Base-by-base conservation (phyloP, 305 asterid species). In the Solanum hybrid region DNA sequence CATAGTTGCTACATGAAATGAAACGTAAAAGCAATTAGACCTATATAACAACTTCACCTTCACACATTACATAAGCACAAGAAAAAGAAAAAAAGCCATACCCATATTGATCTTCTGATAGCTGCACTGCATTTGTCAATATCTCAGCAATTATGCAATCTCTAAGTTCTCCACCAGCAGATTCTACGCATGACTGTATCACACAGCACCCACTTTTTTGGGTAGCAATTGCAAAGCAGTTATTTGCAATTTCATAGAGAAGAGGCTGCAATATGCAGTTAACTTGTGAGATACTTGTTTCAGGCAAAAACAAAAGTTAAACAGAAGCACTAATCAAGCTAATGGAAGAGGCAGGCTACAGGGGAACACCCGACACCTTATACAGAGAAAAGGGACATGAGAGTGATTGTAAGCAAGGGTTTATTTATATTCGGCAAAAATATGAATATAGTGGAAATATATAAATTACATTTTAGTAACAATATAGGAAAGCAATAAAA, bases 131-230 rank as follows among this genome's bases (percentile, higher is more conserved):
- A 67, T 91, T 91, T 29, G 87, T 34, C 57, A 92, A 83, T 40
- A 92, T 92, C 89, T 90, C 91, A 3, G 35, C 3, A 12, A 93
- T 82, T 34, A 93, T 85, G 64, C 77, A 87, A 7, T 91, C 90
- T 90, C 74, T 86, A 13, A 78, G 51, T 39, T 91, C 91, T 29
- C 94, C 94, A 28, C 29, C 89, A 91, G 94, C 82, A 76, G 89
- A 78, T 69, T 91, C 93, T 51, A 93, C 89, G 11, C 94, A 90
- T 18, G 92, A 67, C 39, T 96, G 98, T 61, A 96, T 88, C 89
- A 96, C 96, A 80, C 96, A 92, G 87, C 98, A 97, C 20, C 99
- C 99, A n/a, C 94, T 93, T 92, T 92, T 95, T 92, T 93, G 90
- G 34, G 94, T 96, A 31, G 96, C 97, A 64, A 97, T 94, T 87